These are phyloP conservation scores for Endocalyx cinctus DNA, from an alignment of 2,329 filamentous ascomycete species.

Conservation along the genomic window DNA sequence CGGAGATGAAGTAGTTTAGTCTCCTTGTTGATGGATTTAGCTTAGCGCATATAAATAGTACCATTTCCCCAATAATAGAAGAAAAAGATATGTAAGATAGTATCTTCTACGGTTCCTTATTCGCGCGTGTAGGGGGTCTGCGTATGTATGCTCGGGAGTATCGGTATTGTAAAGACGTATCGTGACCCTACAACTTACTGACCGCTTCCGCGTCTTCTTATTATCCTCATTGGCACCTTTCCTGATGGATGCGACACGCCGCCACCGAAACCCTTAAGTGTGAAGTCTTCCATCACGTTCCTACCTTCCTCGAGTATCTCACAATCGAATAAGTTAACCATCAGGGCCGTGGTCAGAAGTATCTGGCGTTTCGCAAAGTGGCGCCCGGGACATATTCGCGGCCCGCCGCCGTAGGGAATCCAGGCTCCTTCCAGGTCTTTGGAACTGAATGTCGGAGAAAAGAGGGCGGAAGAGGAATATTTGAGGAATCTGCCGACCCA, in stretches of 20 bases:
- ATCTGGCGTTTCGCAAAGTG: constrained; percentile 28
- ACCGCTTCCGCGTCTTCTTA: too few relatives aligned
- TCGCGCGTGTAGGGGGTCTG: too few relatives aligned
- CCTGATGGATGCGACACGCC: constrained; percentile 20
- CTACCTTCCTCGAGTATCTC: constrained; percentile 17
- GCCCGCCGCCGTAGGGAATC: constrained; percentile 25
- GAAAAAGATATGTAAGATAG: too few relatives aligned
- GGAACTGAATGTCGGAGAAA: constrained; percentile 17
- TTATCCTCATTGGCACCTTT: constrained; percentile 17
- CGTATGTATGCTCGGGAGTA: too few relatives aligned
- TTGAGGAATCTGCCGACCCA: constrained; percentile 22
- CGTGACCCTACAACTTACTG: too few relatives aligned
- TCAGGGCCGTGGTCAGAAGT: constrained; percentile 16
- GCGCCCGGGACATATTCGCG: constrained; percentile 21
- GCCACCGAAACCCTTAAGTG: constrained; percentile 22
- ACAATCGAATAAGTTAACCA: constrained; percentile 19
- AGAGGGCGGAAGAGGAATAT: constrained; percentile 7
- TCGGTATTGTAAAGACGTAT: too few relatives aligned
- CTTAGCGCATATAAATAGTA: too few relatives aligned
- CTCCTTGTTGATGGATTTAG: too few relatives aligned
- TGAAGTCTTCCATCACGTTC: constrained; percentile 18
- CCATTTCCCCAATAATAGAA: too few relatives aligned
- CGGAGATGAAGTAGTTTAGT: too few relatives aligned
- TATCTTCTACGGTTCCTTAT: too few relatives aligned
- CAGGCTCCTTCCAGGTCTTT: constrained; percentile 24